Evolutionary conservation across 1,284 basidiomycete genomes (phyloP).

Genomic region (Pyrrhoderma lamaoense): DNA sequence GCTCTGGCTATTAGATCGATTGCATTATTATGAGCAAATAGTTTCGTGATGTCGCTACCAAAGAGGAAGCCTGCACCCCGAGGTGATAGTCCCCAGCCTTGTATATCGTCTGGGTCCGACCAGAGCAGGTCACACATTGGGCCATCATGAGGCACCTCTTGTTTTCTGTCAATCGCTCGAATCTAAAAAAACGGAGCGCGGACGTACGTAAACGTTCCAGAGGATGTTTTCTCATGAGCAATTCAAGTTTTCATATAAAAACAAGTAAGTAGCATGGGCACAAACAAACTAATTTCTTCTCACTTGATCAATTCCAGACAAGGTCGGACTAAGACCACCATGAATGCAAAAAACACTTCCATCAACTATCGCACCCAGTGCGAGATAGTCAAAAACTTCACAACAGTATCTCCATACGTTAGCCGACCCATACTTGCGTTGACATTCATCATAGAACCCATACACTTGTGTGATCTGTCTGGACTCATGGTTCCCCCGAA

Average conservation of each 20-base stretch:
- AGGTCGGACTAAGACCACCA: constrained; percentile 86
- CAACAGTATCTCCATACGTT: constrained; percentile 99
- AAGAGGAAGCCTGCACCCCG: constrained; percentile 78
- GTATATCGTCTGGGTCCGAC: constrained; percentile 97
- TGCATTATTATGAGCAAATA: constrained; percentile 86
- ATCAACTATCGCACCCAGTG: constrained; percentile 91
- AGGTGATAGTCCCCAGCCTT: constrained; percentile 87
- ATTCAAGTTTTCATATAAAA: neutral
- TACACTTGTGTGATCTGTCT: constrained; percentile 98
- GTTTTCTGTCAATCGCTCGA: constrained; percentile 90
- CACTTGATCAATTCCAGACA: constrained; percentile 83
- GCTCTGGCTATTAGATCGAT: constrained; percentile 95
- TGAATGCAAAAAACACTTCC: constrained; percentile 90
- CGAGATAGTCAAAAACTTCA: constrained; percentile 97
- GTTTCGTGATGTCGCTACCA: constrained; percentile 86
- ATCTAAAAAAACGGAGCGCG: constrained; percentile 67
- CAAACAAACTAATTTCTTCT: constrained; percentile 22
- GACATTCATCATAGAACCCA: constrained; percentile 98
- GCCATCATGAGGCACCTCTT: constrained; percentile 99
- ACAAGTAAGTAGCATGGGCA: too few relatives aligned
- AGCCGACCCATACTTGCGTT: constrained; percentile 90
- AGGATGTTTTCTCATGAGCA: constrained; percentile 19
- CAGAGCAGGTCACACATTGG: constrained; percentile 98
- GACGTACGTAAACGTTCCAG: too few relatives aligned
- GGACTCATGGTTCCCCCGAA: constrained; percentile 98